phyloP scores from a whole-genome alignment of 2,329 filamentous ascomycete genomes.

The Aspergillus sp. region DNA sequence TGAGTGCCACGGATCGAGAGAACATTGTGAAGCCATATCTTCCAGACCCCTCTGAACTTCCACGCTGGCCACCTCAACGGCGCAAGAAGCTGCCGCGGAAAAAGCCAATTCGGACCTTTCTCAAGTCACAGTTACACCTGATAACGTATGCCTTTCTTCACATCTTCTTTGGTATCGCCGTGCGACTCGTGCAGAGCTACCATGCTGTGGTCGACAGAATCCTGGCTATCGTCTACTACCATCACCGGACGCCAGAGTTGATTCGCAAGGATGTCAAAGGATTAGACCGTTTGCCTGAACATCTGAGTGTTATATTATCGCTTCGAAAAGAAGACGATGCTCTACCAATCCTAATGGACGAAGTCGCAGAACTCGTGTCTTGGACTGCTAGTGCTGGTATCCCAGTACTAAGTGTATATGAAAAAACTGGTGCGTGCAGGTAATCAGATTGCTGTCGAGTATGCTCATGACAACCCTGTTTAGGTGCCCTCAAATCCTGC shows the following conservation, averaged over 20 bases:
- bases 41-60: conserved; percentile 48
- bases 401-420: conserved; percentile 85
- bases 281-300: conserved; percentile 75
- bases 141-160: conserved; percentile 60
- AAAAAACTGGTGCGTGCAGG: conserved; percentile 73
- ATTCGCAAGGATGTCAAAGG: conserved; percentile 84
- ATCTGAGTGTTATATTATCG: conserved; percentile 84
- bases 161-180: conserved; percentile 83
- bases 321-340: conserved; percentile 72
- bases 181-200: conserved; percentile 79
- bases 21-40: conserved; percentile 57
- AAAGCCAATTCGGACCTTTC: conserved; percentile 50
- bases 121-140: conserved; percentile 50
- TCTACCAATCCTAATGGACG: conserved; percentile 81
- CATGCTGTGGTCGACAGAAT: conserved; percentile 77
- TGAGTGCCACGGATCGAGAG: conserved; percentile 55
- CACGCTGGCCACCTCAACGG: conserved; percentile 27
- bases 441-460: not conserved
- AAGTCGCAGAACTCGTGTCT: conserved; percentile 87
- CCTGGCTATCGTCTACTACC: conserved; percentile 85
- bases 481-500: conserved; percentile 86
- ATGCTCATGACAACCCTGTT: conserved; percentile 9
- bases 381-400: conserved; percentile 94
- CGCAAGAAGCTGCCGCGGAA: conserved; percentile 34
- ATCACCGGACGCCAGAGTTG: conserved; percentile 91